A percentile compares a stretch with the other conserved stretches of the same genome.
These are phyloP conservation scores for Coemansia sp. DNA, from an alignment of 371 early-diverging fungal species.

Conservation along the genomic window DNA sequence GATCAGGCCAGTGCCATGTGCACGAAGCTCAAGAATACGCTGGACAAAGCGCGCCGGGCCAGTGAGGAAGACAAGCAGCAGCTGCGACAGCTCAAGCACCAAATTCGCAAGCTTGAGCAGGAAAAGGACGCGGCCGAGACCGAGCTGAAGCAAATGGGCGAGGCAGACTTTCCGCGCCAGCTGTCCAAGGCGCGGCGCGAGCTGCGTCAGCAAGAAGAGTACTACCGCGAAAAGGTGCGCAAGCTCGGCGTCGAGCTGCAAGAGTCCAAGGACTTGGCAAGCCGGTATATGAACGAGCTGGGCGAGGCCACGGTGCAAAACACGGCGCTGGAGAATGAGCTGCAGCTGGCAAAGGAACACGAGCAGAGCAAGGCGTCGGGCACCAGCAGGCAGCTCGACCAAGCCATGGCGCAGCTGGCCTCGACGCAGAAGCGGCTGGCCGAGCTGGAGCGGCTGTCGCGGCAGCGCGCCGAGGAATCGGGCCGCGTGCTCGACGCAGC, in stretches of 20 bases:
- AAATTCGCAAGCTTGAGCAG: slow-evolving; percentile 33
- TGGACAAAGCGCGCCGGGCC: slow-evolving; percentile 16
- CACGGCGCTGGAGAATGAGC: slow-evolving; percentile 42
- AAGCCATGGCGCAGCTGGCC: slow-evolving; percentile 11
- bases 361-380: slow-evolving; percentile 2
- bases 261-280: slow-evolving; percentile 33
- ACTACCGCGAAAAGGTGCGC: slow-evolving; percentile 24
- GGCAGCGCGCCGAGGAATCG: slow-evolving; percentile 28
- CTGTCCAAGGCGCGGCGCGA: slow-evolving; percentile 20
- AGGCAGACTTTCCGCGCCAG: slow-evolving; percentile 27
- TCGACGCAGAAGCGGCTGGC: slow-evolving; percentile 16
- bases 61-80: slow-evolving; percentile 25
- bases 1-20: slow-evolving; percentile 31
- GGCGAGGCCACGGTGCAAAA: slow-evolving; percentile 40
- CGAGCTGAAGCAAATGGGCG: slow-evolving; percentile 18
- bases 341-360: slow-evolving; percentile 24
- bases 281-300: slow-evolving; percentile 40
- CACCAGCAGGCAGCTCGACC: slow-evolving; percentile 27
- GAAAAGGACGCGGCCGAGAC: slow-evolving; percentile 22
- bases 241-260: slow-evolving; percentile 27
- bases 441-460: slow-evolving; percentile 35
- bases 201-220: slow-evolving; percentile 30
- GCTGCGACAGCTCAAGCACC: slow-evolving; percentile 25
- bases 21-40: slow-evolving; percentile 13
- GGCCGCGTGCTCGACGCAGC: slow-evolving; percentile 33